A percentile compares a stretch with the other conserved stretches of the same genome.
These are phyloP conservation scores for Teunomyces stri DNA, from an alignment of 805 yeast species.

Conservation along the genomic window DNA sequence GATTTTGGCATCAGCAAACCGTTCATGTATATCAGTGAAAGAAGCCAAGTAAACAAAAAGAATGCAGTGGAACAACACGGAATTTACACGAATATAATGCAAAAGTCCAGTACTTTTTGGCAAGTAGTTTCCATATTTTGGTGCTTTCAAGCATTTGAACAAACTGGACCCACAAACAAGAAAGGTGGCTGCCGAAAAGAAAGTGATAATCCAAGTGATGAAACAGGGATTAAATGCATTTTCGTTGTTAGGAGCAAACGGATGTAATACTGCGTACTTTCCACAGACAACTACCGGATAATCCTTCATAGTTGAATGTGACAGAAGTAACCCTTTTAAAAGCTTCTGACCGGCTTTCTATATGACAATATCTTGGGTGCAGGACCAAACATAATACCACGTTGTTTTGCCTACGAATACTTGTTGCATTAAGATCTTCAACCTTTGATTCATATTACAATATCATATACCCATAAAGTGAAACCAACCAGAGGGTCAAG, in stretches of 20 bases:
- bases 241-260: slow-evolving; percentile 22
- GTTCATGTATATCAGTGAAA: slow-evolving; percentile 19
- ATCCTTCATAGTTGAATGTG: background rate
- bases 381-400: background rate
- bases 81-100: slow-evolving; percentile 19
- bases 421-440: too few species aligned
- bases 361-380: background rate
- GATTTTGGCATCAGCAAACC: slow-evolving; percentile 21
- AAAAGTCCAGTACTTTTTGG: slow-evolving; percentile 24
- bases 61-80: slow-evolving; percentile 18
- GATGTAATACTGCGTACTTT: slow-evolving; percentile 9
- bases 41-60: slow-evolving; percentile 13
- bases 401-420: background rate
- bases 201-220: slow-evolving; percentile 13
- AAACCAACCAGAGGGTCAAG: too few species aligned
- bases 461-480: too few species aligned
- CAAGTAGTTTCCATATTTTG: slow-evolving; percentile 15
- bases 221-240: slow-evolving; percentile 39
- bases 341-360: background rate
- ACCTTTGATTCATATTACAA: too few species aligned
- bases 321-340: background rate
- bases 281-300: slow-evolving; percentile 15
- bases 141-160: background rate
- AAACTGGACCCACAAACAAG: slow-evolving; percentile 3
- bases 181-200: slow-evolving; percentile 9